Evolutionary conservation across 2,329 filamentous ascomycete species (phyloP).

Genomic region (Microascus cirrosus): DNA sequence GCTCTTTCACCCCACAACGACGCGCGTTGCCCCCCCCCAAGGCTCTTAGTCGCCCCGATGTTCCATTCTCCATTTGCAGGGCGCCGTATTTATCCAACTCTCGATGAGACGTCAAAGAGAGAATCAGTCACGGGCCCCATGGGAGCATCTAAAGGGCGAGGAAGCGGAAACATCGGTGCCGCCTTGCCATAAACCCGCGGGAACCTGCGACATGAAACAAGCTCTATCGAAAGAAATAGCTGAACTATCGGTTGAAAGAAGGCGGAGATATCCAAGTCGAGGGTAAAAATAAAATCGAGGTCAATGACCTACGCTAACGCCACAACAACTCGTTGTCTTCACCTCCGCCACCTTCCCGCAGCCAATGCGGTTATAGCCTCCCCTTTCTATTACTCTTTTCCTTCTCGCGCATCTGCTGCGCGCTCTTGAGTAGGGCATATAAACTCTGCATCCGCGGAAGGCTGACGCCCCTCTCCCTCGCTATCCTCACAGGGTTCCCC

Average conservation of each 20-base stretch:
- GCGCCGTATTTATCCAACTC: too few species aligned
- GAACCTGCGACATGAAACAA: background rate
- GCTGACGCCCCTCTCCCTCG: conserved; percentile 48
- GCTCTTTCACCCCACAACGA: background rate
- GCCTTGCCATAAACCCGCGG: background rate
- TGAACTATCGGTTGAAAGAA: background rate
- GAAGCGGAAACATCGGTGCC: too few species aligned
- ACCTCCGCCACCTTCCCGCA: background rate
- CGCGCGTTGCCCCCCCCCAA: background rate
- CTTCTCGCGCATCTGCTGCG: conserved; percentile 40
- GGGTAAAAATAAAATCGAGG: too few species aligned
- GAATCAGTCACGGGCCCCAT: too few species aligned
- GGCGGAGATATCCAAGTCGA: background rate
- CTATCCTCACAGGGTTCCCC: conserved; percentile 58
- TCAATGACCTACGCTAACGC: background rate
- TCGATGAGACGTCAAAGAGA: too few species aligned
- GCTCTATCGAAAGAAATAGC: background rate
- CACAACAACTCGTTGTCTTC: background rate
- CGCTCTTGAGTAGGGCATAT: conserved; percentile 54
- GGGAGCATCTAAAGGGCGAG: too few species aligned
- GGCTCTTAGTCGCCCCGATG: background rate
- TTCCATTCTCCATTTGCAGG: too few species aligned
- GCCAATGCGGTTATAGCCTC: background rate
- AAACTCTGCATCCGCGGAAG: conserved; percentile 56
- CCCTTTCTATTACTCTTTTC: background rate